These are phyloP conservation scores for Cystofilobasidium ferigula DNA, from an alignment of 768 basidiomycete genomes.

Conservation along the genomic window DNA sequence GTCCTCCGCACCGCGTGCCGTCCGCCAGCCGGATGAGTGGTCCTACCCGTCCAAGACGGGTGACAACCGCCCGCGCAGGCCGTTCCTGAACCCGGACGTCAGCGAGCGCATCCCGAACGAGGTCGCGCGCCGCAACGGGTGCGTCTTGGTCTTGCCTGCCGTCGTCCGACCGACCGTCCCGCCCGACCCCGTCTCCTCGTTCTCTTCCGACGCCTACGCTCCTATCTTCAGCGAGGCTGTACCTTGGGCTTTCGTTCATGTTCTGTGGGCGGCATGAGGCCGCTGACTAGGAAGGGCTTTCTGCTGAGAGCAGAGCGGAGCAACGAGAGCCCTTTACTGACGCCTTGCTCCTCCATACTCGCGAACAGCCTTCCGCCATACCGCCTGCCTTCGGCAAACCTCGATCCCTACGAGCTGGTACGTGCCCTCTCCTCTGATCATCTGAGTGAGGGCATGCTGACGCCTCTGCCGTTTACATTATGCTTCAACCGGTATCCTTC, in stretches of 20 bases:
- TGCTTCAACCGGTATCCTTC: too few relatives aligned
- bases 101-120: constrained; percentile 21
- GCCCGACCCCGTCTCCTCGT: neutral
- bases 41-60: constrained; percentile 20
- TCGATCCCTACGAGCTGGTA: constrained; percentile 24
- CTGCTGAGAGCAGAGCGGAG: constrained; percentile 1
- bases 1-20: neutral
- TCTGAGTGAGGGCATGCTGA: too few relatives aligned
- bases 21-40: constrained; percentile 24
- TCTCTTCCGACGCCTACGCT: neutral
- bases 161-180: neutral
- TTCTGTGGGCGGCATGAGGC: too few relatives aligned
- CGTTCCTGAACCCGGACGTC: constrained; percentile 23
- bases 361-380: constrained; percentile 13
- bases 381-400: constrained; percentile 17
- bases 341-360: neutral
- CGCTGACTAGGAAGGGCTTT: neutral
- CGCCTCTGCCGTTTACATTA: too few relatives aligned
- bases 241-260: too few relatives aligned
- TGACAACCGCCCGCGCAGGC: constrained; percentile 25
- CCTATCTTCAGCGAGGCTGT: too few relatives aligned
- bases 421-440: neutral
- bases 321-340: too few relatives aligned
- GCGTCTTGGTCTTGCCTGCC: neutral
- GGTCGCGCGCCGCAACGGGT: constrained; percentile 20